Evolutionary conservation across 129 eudicot species (phyloP).

Genomic region (Lactuca sativa): DNA sequence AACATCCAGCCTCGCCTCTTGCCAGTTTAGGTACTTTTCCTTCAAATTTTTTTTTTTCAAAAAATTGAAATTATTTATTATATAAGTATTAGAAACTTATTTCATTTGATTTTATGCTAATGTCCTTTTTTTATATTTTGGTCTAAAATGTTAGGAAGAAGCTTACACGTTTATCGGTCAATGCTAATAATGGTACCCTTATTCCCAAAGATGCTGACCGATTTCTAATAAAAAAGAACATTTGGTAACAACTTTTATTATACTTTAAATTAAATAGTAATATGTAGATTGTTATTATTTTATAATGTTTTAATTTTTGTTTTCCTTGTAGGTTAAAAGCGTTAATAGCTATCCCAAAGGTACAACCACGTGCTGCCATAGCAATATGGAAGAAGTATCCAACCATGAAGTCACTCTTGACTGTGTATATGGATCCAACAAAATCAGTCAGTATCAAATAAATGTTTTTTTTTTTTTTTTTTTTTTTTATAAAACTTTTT

Average conservation of each 20-base stretch:
- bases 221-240: constrained; percentile 58
- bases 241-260: constrained; percentile 50
- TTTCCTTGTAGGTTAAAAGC: constrained; percentile 71
- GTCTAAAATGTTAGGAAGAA: constrained; percentile 52
- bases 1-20: constrained; percentile 86
- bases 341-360: constrained; percentile 87
- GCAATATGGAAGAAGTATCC: constrained; percentile 89
- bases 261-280: neutral
- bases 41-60: neutral
- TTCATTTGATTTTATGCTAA: neutral
- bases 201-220: constrained; percentile 81
- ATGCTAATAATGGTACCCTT: constrained; percentile 75
- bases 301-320: neutral
- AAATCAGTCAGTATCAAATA: constrained; percentile 56
- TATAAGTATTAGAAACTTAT: neutral
- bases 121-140: neutral
- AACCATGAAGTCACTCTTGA: constrained; percentile 86
- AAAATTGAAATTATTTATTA: too few species aligned
- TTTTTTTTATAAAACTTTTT: too few species aligned
- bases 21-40: constrained; percentile 67
- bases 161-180: constrained; percentile 72
- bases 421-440: constrained; percentile 80
- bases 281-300: neutral
- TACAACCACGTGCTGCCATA: constrained; percentile 85
- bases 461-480: neutral